Conservation (phyloP, 257 asterid genomes). For the Buddleja alternifolia region DNA sequence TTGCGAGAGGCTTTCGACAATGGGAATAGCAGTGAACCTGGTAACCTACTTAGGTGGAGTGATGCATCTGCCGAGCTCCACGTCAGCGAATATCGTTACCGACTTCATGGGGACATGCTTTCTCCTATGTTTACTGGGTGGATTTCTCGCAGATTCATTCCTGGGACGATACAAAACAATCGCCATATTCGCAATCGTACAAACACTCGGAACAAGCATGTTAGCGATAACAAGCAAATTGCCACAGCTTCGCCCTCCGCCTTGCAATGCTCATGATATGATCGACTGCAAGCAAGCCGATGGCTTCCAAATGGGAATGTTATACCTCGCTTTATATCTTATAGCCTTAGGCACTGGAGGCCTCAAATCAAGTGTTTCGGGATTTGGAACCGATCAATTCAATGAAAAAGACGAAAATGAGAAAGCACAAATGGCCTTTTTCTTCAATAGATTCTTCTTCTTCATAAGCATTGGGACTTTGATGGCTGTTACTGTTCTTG, state of each 20-base stretch:
- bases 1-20: conserved; percentile 72
- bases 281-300: conserved; percentile 54
- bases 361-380: conserved; percentile 87
- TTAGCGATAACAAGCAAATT: conserved; percentile 58
- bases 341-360: conserved; percentile 96
- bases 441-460: conserved; percentile 92
- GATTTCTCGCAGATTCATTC: conserved; percentile 91
- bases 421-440: conserved; percentile 75
- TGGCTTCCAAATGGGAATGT: conserved; percentile 71
- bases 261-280: conserved; percentile 47
- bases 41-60: conserved; percentile 71
- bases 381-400: conserved; percentile 88
- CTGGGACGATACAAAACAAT: conserved; percentile 84
- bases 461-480: conserved; percentile 87
- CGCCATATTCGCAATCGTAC: conserved; percentile 61
- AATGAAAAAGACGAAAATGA: conserved; percentile 86
- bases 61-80: conserved; percentile 73
- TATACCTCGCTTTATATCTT: conserved; percentile 76
- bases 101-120: conserved; percentile 93
- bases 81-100: conserved; percentile 82
- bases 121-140: conserved; percentile 82
- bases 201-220: conserved; percentile 76
- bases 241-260: conserved; percentile 75
- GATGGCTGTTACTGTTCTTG: conserved; percentile 83
- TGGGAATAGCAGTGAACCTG: conserved; percentile 83